These are phyloP conservation scores for Yamadazyma sp. DNA, from an alignment of 1,139 yeast genomes.

Conservation along the genomic window DNA sequence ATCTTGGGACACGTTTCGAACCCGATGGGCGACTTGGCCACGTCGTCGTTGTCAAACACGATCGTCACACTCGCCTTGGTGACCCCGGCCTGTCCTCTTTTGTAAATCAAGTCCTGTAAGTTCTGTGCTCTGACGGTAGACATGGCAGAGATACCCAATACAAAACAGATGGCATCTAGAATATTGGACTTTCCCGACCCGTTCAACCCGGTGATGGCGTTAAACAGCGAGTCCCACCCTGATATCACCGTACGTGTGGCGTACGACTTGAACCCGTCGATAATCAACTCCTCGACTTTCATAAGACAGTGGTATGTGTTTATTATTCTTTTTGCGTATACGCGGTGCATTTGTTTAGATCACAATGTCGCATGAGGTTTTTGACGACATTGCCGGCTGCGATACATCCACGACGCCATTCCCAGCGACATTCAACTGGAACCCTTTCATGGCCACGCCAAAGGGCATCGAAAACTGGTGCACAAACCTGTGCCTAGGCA, in stretches of 20 bases:
- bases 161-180: conserved; percentile 95
- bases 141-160: conserved; percentile 95
- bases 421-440: too few species aligned
- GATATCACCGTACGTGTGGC: conserved; percentile 96
- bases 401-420: too few species aligned
- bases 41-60: conserved; percentile 85
- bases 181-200: conserved; percentile 98
- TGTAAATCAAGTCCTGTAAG: conserved; percentile 90
- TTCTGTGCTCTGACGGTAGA: conserved; percentile 90
- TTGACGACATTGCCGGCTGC: too few species aligned
- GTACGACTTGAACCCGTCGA: conserved; percentile 97
- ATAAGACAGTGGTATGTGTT: conserved; percentile 41
- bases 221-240: conserved; percentile 94
- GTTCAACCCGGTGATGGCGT: conserved; percentile 95
- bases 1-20: conserved; percentile 79
- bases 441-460: too few species aligned
- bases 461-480: too few species aligned
- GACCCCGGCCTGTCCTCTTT: conserved; percentile 97
- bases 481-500: too few species aligned
- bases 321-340: neutral
- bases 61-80: conserved; percentile 96
- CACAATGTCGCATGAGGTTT: too few species aligned
- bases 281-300: conserved; percentile 93
- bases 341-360: too few species aligned
- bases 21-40: conserved; percentile 79